Base-by-base conservation (phyloP, 306 rosid species). In the Lathyrus oleraceus region DNA sequence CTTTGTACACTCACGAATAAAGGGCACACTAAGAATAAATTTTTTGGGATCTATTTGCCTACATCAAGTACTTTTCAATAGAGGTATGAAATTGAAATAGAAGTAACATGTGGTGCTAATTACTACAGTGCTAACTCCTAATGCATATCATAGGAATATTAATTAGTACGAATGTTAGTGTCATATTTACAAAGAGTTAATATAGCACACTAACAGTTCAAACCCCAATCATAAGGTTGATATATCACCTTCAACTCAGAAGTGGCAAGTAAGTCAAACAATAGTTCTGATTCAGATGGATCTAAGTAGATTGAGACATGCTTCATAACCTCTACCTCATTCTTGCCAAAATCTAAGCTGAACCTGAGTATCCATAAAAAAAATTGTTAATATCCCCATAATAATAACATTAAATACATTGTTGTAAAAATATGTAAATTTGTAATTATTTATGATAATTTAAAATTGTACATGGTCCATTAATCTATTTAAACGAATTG, bases 201-300 rank as follows among this genome's bases (percentile, higher is more conserved):
- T 28, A 59, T 72, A 52, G 40, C 51, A 53, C 5, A 56, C 75
- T 79, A 93, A 77, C 76, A 67, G 84, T 93, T 90, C 85, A 87
- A 79, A 73, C 87, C 86, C 98, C 98, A 93, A 79, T 90, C 97
- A 48, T 83, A 90, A 45, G 84, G 76, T 72, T 88, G 91, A 80
- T 93, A 90, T 25, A 75, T 70, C 81, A 90, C 93, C 86, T 90
- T 90, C 86, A 90, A 48, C 82, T 90, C 91, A 56, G 87, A 76
- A 73, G 74, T 73, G 59, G 91, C 90, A 59, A 93, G 87, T 80
- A 81, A 57, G 78, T 88, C 96, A 72, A 93, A 59, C 67, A 90
- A 76, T 16, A 82, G 79, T 71, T 86, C 88, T 2, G 97, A 79
- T 14, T 88, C 82, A 11, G 85, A 83, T 13, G 88, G 85, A 61